Evolutionary conservation across 78 protist species (phyloP).

Genomic region (Dictyostelium capitatum): DNA sequence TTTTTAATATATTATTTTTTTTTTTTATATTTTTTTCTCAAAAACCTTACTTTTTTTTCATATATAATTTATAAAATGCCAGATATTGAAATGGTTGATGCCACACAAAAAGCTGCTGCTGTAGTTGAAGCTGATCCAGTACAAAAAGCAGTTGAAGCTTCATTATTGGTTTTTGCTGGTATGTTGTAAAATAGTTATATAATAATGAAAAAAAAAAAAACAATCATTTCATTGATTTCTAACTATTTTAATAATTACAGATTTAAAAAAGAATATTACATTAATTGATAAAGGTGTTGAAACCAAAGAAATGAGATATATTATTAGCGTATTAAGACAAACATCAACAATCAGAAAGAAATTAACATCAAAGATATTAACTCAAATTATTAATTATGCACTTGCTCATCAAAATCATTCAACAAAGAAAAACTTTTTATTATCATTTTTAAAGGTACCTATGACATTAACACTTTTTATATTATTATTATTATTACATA

Average conservation of each 20-base stretch:
- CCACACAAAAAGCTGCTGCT: background rate
- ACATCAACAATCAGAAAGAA: conserved; percentile 56
- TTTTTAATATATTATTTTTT: background rate
- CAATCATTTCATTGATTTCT: background rate
- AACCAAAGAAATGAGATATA: conserved; percentile 75
- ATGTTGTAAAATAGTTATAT: background rate
- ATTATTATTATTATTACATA: background rate
- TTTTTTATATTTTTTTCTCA: conserved; percentile 7
- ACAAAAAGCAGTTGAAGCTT: conserved; percentile 11
- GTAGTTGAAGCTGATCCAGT: background rate
- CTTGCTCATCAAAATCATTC: background rate
- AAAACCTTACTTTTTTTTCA: background rate
- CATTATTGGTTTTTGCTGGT: conserved; percentile 45
- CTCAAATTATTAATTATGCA: conserved; percentile 14
- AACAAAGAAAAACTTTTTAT: background rate
- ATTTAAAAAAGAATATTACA: conserved; percentile 48
- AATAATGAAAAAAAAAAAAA: background rate
- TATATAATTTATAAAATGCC: conserved; percentile 17
- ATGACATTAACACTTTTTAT: background rate
- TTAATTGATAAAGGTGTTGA: conserved; percentile 75
- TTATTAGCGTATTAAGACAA: conserved; percentile 79
- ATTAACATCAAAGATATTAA: conserved; percentile 30
- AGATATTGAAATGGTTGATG: conserved; percentile 65
- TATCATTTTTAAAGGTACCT: conserved; percentile 30
- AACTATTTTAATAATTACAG: conserved; percentile 7